Percentiles rank a stretch among this genome's conserved stretches.
These are phyloP conservation scores for Ophiorrhiza pumila DNA, from an alignment of 257 asterid species.

Conservation along the genomic window DNA sequence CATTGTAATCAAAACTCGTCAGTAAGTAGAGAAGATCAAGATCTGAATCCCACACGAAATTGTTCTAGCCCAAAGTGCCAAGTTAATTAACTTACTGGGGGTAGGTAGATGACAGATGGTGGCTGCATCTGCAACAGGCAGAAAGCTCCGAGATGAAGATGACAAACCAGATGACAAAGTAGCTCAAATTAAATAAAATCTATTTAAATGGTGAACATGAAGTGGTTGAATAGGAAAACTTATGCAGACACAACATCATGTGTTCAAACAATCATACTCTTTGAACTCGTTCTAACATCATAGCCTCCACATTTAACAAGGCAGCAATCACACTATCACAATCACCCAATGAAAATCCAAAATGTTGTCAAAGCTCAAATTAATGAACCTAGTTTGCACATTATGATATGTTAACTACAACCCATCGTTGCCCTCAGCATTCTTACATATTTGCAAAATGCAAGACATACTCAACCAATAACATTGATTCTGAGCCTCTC, in stretches of 20 bases:
- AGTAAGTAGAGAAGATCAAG: too few relatives aligned
- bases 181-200: too few relatives aligned
- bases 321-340: not conserved
- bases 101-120: too few relatives aligned
- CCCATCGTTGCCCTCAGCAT: not conserved
- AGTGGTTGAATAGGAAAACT: constrained; percentile 33
- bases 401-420: not conserved
- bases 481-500: not conserved
- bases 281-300: not conserved
- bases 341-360: not conserved
- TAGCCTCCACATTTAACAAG: not conserved
- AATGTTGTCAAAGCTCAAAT: not conserved
- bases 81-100: too few relatives aligned
- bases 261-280: not conserved
- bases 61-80: too few relatives aligned
- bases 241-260: constrained; percentile 71
- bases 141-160: too few relatives aligned
- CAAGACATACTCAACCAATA: not conserved
- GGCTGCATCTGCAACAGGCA: too few relatives aligned
- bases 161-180: too few relatives aligned
- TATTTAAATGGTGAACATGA: not conserved
- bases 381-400: not conserved
- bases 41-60: too few relatives aligned
- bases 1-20: too few relatives aligned
- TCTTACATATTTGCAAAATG: not conserved